A percentile compares a stretch with the other conserved stretches of the same genome.
Evolutionary conservation across 495 filamentous ascomycete species (phyloP).

Genomic region (Podospora comata): DNA sequence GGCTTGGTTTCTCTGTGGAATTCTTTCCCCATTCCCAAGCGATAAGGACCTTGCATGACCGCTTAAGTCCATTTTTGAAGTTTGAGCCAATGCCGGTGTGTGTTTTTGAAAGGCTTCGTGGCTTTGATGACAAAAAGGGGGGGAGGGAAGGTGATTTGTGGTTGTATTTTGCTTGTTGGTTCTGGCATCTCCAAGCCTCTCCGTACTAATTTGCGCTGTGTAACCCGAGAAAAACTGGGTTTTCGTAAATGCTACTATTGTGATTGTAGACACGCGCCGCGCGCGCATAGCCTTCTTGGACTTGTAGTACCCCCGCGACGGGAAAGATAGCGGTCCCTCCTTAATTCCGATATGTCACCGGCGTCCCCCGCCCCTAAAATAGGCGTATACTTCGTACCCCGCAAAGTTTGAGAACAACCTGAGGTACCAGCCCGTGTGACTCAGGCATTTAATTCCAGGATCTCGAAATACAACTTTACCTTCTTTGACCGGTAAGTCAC

Average conservation of each 20-base stretch:
- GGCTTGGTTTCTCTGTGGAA: neutral
- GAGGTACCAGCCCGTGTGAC: neutral
- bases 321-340: too few relatives aligned
- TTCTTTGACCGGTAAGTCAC: neutral
- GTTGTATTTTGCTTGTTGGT: neutral
- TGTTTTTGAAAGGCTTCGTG: neutral
- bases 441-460: neutral
- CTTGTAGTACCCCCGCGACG: too few relatives aligned
- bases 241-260: neutral
- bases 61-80: neutral
- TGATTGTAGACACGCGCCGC: neutral
- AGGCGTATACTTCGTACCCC: neutral
- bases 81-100: neutral
- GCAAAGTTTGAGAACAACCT: neutral
- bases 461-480: neutral
- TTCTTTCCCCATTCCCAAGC: neutral
- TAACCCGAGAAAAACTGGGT: neutral
- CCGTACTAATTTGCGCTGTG: neutral
- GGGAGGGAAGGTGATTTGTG: neutral
- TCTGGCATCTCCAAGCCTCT: neutral
- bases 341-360: too few relatives aligned
- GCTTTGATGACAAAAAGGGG: neutral
- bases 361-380: neutral
- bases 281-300: too few relatives aligned
- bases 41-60: neutral